Evolutionary conservation across 495 filamentous ascomycete species (phyloP).

Genomic region (Neurospora tetraspora): DNA sequence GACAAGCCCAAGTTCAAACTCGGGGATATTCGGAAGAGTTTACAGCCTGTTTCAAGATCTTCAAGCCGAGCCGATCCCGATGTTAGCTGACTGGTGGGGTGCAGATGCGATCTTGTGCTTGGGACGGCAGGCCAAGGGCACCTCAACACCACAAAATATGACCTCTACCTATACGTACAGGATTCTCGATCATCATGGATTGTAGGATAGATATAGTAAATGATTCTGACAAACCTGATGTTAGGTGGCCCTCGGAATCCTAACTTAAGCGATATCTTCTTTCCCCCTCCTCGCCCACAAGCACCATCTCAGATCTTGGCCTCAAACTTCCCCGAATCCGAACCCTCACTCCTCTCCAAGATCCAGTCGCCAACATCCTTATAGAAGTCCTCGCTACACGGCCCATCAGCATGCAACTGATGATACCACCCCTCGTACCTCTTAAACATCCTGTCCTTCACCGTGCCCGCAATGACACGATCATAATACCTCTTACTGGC

Average conservation of each 20-base stretch:
- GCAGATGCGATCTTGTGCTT: neutral
- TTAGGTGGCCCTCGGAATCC: neutral
- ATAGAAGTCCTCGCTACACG: constrained; percentile 49
- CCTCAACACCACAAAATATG: neutral
- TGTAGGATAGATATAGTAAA: neutral
- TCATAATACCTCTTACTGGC: constrained; percentile 52
- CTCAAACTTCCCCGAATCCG: neutral
- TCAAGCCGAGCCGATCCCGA: neutral
- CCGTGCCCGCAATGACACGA: constrained; percentile 26
- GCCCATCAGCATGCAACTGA: constrained; percentile 63
- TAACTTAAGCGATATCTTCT: neutral
- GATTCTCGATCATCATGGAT: neutral
- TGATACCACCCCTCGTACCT: constrained; percentile 72
- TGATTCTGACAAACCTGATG: neutral
- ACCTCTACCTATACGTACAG: neutral
- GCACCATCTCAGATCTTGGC: neutral
- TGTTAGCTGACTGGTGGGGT: neutral
- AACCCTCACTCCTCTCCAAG: constrained; percentile 32
- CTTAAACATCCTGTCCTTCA: constrained; percentile 59
- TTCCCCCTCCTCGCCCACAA: neutral
- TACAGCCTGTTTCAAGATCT: neutral
- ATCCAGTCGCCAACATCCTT: constrained; percentile 71
- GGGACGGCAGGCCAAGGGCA: neutral
- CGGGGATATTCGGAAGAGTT: neutral
- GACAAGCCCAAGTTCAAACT: neutral